Evolutionary conservation across 2,329 filamentous ascomycete species (phyloP), one percentile per base, ranked within the genome.

Genomic region (Penicillium sp.): DNA sequence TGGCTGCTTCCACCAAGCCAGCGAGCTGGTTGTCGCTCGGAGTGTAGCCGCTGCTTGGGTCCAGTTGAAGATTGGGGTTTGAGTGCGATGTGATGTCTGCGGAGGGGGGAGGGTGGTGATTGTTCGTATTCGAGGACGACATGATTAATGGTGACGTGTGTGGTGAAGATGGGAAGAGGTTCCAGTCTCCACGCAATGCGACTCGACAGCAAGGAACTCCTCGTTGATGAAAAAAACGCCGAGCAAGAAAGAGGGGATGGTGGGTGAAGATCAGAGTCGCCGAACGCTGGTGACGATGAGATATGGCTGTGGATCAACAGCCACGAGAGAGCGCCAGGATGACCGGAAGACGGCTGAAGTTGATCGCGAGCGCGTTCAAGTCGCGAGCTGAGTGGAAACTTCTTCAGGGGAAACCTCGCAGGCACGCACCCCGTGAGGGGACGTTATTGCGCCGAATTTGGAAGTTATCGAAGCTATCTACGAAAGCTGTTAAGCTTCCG

Each of bases 1-100:
- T 80, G 2, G 78, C 78, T 33, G 78, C 78, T 63, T 80, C 75
- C 6, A 81, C 77, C 36, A 81, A 62, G 4, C 78, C 78, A 4
- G 78, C 78, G 14, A 81, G 70, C 54, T 80, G 78, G 50, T 76
- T 77, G 50, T 79, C 77, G 40, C 69, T 76, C 1, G 74, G 70
- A 14, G 71, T 66, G 62, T 77, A 77, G 24, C 67, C 68, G 33
- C 57, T 70, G 33, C 68, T 75, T 13, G 73, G 64, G 35, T 77
- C 74, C 13, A 74, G 59, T 18, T 70, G 69, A 10, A 68, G 54
- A 50, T 70, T 63, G 1, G 73, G 52, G 13, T 61, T 53, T 52
- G 69, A 65, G 39, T 67, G 70, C 13, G 63, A 36, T 2, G 71
- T 50, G 37, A 73, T 68, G 13, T 75, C 71, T 44, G 64, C 58